phyloP scores from a whole-genome alignment of 345 rosid species.

The Eucalyptus sp. region DNA sequence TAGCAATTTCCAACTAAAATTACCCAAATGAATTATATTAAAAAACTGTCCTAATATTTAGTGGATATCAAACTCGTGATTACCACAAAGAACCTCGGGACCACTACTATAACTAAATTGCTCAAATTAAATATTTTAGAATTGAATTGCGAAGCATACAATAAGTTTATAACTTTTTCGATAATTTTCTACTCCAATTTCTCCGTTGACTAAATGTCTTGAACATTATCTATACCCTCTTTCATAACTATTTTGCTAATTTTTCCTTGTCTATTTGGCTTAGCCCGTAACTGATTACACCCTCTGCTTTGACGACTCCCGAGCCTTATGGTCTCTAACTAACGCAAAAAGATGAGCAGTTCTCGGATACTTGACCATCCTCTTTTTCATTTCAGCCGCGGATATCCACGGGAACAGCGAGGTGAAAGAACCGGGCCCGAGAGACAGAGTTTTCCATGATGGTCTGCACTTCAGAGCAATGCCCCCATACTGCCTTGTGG shows the following conservation, averaged over 20 bases:
- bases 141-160: too few species aligned
- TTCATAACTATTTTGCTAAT: not conserved
- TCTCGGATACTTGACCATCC: slow-evolving; percentile 42
- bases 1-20: not conserved
- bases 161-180: too few species aligned
- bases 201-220: too few species aligned
- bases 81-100: not conserved
- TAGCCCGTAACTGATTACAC: slow-evolving; percentile 20
- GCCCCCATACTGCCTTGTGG: slow-evolving; percentile 15
- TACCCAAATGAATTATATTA: not conserved
- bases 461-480: slow-evolving; percentile 18
- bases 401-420: slow-evolving; percentile 49
- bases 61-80: not conserved
- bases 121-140: too few species aligned
- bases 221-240: not conserved
- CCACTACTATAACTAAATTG: not conserved
- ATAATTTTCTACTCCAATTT: not conserved
- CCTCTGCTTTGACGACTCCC: slow-evolving; percentile 16
- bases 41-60: not conserved
- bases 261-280: slow-evolving; percentile 40
- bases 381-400: slow-evolving; percentile 40
- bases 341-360: slow-evolving; percentile 28
- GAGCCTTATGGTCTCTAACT: slow-evolving; percentile 23
- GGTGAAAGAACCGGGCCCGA: slow-evolving; percentile 53
- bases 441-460: slow-evolving; percentile 39